These are phyloP conservation scores for Colletotrichum noveboracense DNA, from an alignment of 2,329 filamentous ascomycete genomes.

Conservation along the genomic window DNA sequence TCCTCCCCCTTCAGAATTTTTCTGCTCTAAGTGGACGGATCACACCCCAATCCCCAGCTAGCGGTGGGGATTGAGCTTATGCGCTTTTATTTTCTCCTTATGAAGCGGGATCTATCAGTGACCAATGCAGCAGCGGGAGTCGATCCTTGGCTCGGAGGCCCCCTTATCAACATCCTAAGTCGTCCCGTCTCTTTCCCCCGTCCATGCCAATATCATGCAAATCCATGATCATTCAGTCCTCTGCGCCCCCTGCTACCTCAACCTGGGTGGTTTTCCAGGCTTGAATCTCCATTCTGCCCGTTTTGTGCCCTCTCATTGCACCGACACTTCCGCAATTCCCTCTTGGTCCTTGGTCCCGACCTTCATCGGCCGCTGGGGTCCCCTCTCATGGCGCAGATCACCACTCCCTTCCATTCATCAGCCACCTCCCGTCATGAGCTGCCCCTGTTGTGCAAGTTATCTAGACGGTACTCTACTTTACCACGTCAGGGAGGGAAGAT, in stretches of 20 bases:
- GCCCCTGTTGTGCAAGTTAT: not conserved
- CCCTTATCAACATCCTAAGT: not conserved
- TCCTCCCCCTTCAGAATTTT: not conserved
- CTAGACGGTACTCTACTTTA: not conserved
- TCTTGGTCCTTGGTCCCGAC: not conserved
- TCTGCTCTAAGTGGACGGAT: not conserved
- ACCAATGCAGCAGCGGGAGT: conserved; percentile 9
- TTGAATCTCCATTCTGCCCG: not conserved
- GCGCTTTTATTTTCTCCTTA: not conserved
- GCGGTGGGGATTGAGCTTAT: not conserved
- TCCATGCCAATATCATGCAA: not conserved
- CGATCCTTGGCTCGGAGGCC: conserved; percentile 11
- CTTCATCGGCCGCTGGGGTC: not conserved
- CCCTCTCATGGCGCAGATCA: conserved; percentile 8
- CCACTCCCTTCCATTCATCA: not conserved
- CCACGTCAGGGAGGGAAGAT: not conserved
- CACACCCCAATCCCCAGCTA: not conserved
- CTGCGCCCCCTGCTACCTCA: not conserved
- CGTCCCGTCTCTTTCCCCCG: not conserved
- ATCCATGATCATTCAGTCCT: not conserved
- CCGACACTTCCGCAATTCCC: not conserved
- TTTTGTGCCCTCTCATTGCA: not conserved
- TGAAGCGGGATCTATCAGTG: not conserved
- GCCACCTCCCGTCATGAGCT: not conserved
- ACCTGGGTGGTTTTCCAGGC: not conserved